Conservation (phyloP, 345 rosid genomes). For the Brassica cretica region DNA sequence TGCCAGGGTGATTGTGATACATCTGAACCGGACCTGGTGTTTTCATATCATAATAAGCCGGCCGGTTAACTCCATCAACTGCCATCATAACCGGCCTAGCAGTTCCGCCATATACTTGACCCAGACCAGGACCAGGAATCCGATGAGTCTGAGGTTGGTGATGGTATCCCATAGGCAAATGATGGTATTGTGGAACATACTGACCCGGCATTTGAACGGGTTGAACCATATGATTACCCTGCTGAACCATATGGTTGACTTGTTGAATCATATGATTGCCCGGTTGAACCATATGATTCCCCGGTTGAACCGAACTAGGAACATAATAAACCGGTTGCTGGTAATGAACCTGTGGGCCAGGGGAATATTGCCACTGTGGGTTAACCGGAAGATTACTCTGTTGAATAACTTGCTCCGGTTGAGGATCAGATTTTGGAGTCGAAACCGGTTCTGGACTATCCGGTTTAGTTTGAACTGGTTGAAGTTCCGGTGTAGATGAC, state of each 20-base stretch:
- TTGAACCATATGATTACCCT: slow-evolving; percentile 54
- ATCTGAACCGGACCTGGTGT: slow-evolving; percentile 52
- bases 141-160: slow-evolving; percentile 51
- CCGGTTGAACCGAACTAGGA: slow-evolving; percentile 49
- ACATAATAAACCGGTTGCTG: slow-evolving; percentile 71
- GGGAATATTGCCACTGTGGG: slow-evolving; percentile 57
- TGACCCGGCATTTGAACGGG: slow-evolving; percentile 49
- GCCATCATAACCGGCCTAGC: slow-evolving; percentile 48
- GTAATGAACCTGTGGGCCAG: slow-evolving; percentile 50
- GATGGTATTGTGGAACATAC: slow-evolving; percentile 63
- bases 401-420: slow-evolving; percentile 43
- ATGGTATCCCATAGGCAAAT: slow-evolving; percentile 67
- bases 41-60: slow-evolving; percentile 63
- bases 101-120: slow-evolving; percentile 62
- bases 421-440: slow-evolving; percentile 33
- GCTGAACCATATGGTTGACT: slow-evolving; percentile 53
- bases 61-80: slow-evolving; percentile 58
- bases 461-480: slow-evolving; percentile 67
- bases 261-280: slow-evolving; percentile 45
- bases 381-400: slow-evolving; percentile 49
- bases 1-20: slow-evolving; percentile 50
- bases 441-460: slow-evolving; percentile 48
- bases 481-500: slow-evolving; percentile 68
- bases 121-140: slow-evolving; percentile 46
- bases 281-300: slow-evolving; percentile 53